These are phyloP conservation scores for Claviceps humidiphila DNA, from an alignment of 2,329 filamentous ascomycete genomes.

Conservation along the genomic window DNA sequence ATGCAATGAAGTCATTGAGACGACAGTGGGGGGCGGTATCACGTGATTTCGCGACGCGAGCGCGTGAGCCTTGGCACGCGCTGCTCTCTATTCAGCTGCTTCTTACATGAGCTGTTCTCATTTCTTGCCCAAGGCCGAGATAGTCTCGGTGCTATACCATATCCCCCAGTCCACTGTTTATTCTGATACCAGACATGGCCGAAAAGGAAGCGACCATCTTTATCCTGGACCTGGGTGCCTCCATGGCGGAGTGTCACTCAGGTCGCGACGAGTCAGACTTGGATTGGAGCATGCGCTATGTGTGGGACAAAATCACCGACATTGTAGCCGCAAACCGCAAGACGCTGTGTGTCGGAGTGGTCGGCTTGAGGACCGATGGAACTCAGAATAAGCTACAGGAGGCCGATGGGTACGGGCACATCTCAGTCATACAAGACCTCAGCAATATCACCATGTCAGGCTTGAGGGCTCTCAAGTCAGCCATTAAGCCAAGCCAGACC, in stretches of 20 bases:
- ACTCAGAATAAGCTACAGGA: slow-evolving; percentile 56
- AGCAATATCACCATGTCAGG: slow-evolving; percentile 50
- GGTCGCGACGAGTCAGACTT: slow-evolving; percentile 68
- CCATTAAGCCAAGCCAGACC: slow-evolving; percentile 55
- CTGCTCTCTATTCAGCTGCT: neutral
- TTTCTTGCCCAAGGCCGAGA: neutral
- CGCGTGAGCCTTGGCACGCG: slow-evolving; percentile 12
- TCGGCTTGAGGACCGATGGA: slow-evolving; percentile 70
- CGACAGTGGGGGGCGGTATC: slow-evolving; percentile 5
- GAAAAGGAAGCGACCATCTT: slow-evolving; percentile 90
- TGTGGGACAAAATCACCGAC: slow-evolving; percentile 80
- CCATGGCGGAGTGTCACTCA: slow-evolving; percentile 64
- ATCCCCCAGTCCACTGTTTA: neutral
- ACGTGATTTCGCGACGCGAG: slow-evolving; percentile 19
- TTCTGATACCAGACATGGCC: slow-evolving; percentile 45
- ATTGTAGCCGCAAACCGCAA: slow-evolving; percentile 55
- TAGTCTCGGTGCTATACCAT: neutral
- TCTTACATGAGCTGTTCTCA: neutral
- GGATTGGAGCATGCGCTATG: slow-evolving; percentile 79
- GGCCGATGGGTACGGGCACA: slow-evolving; percentile 65
- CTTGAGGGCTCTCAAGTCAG: slow-evolving; percentile 48
- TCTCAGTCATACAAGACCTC: slow-evolving; percentile 63
- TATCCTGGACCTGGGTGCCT: slow-evolving; percentile 73
- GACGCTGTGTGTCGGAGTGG: slow-evolving; percentile 59
- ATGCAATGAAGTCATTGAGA: slow-evolving; percentile 6